A percentile compares a stretch with the other conserved stretches of the same genome.
Evolutionary conservation across 371 early-diverging fungal genomes (phyloP).

Genomic region (Enteropsectra breve): DNA sequence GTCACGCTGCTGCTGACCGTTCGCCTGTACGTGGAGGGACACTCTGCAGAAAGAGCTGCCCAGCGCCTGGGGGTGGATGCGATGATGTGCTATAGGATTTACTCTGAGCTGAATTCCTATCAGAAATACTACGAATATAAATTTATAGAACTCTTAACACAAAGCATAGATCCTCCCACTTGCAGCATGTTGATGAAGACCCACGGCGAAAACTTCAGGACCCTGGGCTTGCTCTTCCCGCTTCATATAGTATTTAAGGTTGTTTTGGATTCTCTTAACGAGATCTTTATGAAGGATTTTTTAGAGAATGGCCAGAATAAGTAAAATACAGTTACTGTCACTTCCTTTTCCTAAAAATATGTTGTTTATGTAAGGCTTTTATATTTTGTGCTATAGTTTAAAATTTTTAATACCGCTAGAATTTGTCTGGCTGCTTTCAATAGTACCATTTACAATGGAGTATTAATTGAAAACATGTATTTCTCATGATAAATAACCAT

Average conservation of each 20-base stretch:
- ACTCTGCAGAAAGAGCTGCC: not conserved
- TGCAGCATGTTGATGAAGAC: not conserved
- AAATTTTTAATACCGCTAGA: no score
- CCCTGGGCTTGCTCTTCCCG: not conserved
- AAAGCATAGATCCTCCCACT: not conserved
- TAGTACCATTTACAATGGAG: no score
- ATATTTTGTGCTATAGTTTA: no score
- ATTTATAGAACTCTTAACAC: not conserved
- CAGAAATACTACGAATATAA: not conserved
- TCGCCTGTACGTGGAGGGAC: not conserved
- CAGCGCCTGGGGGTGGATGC: not conserved
- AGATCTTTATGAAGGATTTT: no score
- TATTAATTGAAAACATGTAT: no score
- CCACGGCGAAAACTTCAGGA: not conserved
- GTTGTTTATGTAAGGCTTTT: no score
- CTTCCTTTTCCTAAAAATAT: no score
- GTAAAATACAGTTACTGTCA: no score
- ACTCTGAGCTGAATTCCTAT: not conserved
- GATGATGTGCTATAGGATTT: not conserved
- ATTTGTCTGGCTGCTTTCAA: no score
- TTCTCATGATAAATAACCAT: no score
- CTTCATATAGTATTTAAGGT: not conserved
- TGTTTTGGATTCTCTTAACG: not conserved
- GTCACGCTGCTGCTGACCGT: not conserved
- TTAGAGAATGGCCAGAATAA: no score